A percentile compares a stretch with the other conserved stretches of the same genome.
These are phyloP conservation scores for Gaertneriomyces semiglobifer DNA, from an alignment of 192 early-diverging fungal species.

Conservation along the genomic window DNA sequence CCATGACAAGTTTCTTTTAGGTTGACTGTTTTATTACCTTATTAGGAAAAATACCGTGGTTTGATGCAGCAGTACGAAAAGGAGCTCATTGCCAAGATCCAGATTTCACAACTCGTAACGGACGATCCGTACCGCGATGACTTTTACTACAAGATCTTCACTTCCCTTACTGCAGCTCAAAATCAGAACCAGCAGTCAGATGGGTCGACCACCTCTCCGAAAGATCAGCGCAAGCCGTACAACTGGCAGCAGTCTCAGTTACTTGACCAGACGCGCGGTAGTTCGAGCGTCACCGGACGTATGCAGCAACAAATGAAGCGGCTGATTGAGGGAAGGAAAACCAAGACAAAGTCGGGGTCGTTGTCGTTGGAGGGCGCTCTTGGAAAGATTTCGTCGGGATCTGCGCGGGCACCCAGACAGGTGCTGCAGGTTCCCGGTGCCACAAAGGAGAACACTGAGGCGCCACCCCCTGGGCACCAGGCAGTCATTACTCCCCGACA, in stretches of 20 bases:
- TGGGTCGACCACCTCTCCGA: slow-evolving; percentile 1
- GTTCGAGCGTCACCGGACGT: slow-evolving; percentile 32
- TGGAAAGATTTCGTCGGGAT: slow-evolving; percentile 88
- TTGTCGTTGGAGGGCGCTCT: slow-evolving; percentile 91
- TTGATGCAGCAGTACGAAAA: slow-evolving; percentile 94
- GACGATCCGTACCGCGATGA: slow-evolving; percentile 92
- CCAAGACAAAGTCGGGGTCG: slow-evolving; percentile 67
- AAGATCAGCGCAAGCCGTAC: slow-evolving; percentile 9
- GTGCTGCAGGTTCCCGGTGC: slow-evolving; percentile 64
- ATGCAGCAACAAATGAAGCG: slow-evolving; percentile 97
- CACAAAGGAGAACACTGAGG: slow-evolving; percentile 9
- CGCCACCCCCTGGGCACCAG: slow-evolving; percentile 4
- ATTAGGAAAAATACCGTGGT: slow-evolving; percentile 74
- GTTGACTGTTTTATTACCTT: slow-evolving; percentile 14
- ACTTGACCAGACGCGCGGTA: slow-evolving; percentile 28
- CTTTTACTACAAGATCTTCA: slow-evolving; percentile 94
- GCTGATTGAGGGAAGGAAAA: slow-evolving; percentile 88
- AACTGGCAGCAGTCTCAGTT: slow-evolving; percentile 53
- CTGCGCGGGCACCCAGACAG: slow-evolving; percentile 86
- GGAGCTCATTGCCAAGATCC: slow-evolving; percentile 89
- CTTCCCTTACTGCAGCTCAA: slow-evolving; percentile 26
- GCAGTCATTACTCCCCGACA: slow-evolving; percentile 26
- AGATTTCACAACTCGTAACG: slow-evolving; percentile 89
- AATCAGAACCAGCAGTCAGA: slow-evolving; percentile 15
- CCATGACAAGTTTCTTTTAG: slow-evolving; percentile 13